These are phyloP conservation scores for Lactuca saligna DNA, from an alignment of 129 eudicot species.

Conservation along the genomic window DNA sequence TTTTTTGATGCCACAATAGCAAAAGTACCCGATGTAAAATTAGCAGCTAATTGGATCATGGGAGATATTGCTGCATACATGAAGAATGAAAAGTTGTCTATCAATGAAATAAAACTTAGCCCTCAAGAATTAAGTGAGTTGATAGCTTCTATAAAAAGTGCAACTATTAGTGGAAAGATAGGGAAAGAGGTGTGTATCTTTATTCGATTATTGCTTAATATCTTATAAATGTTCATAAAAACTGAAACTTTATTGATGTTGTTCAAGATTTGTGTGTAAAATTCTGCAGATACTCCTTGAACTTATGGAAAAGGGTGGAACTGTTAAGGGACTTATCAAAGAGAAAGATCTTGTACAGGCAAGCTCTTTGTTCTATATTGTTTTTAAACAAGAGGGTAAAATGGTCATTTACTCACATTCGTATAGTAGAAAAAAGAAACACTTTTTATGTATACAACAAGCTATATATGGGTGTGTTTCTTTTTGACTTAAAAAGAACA, in stretches of 20 bases:
- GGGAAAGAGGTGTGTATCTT: slow-evolving; percentile 75
- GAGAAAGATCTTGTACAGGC: slow-evolving; percentile 96
- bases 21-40: slow-evolving; percentile 69
- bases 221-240: not conserved
- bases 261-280: slow-evolving; percentile 12
- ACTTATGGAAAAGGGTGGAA: slow-evolving; percentile 92
- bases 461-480: no score
- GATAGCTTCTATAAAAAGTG: slow-evolving; percentile 74
- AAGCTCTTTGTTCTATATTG: slow-evolving; percentile 24
- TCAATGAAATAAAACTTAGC: slow-evolving; percentile 75
- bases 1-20: slow-evolving; percentile 84
- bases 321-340: slow-evolving; percentile 83
- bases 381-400: not conserved
- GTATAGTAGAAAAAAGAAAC: no score
- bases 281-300: slow-evolving; percentile 81
- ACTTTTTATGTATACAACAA: no score
- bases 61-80: slow-evolving; percentile 91
- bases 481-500: no score
- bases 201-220: not conserved
- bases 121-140: slow-evolving; percentile 80
- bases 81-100: slow-evolving; percentile 76
- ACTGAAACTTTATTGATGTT: not conserved
- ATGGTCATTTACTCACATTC: not conserved
- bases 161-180: slow-evolving; percentile 89
- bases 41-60: slow-evolving; percentile 96